Evolutionary conservation across 1,284 basidiomycete species (phyloP).

Genomic region (Trichosporon faecale): DNA sequence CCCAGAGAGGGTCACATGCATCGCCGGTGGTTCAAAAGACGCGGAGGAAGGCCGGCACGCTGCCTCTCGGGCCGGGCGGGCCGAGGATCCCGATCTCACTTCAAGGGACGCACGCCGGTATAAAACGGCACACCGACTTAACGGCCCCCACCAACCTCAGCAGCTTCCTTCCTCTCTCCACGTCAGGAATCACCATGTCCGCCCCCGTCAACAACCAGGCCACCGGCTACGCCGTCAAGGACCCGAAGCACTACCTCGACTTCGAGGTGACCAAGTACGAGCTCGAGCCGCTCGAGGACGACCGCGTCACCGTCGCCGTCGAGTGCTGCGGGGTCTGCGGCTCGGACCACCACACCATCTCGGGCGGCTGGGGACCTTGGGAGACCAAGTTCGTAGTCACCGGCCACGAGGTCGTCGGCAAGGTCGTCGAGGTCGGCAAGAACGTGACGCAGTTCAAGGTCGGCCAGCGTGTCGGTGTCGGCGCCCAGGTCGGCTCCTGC

Average conservation of each 20-base stretch:
- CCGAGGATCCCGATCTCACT: constrained; percentile 5
- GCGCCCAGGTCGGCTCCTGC: constrained; percentile 53
- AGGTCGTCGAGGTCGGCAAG: constrained; percentile 53
- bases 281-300: constrained; percentile 63
- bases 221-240: constrained; percentile 46
- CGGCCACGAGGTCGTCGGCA: constrained; percentile 56
- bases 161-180: not conserved
- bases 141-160: not conserved
- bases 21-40: not conserved
- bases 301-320: constrained; percentile 70
- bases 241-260: constrained; percentile 49
- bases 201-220: constrained; percentile 22
- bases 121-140: not conserved
- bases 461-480: constrained; percentile 55
- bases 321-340: constrained; percentile 56
- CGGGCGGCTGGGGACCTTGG: constrained; percentile 50
- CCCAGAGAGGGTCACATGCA: not conserved
- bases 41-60: not conserved
- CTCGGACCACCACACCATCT: constrained; percentile 51
- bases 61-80: not conserved
- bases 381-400: constrained; percentile 50
- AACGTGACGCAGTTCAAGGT: constrained; percentile 53
- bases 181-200: not conserved
- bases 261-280: constrained; percentile 63
- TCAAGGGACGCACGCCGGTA: constrained; percentile 1